Base-by-base conservation (phyloP, 176 grass and related monocot genomes). In the Eleusine coracana region DNA sequence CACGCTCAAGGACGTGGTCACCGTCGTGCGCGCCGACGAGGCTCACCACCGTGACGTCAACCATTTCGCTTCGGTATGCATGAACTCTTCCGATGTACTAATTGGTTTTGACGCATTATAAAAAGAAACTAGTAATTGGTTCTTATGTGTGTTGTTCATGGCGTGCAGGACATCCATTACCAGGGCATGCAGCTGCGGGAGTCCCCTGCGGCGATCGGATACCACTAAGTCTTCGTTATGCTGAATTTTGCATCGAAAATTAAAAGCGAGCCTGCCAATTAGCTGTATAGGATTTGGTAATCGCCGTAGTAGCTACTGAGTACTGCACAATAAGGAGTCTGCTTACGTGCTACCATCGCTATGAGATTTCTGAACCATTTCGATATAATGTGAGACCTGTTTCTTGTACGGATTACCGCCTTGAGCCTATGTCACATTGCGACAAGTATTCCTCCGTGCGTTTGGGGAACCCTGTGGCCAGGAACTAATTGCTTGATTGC, bases 21-120 rank as follows among this genome's bases (percentile, higher is more conserved):
- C 46, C 3, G 89, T 91, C 17, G 66, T 94, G 44, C 92, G 92
- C 29, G 89, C 92, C 15, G 92, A 94, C 68, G 92, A 94, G 84
- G 92, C 92, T 31, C 92, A 94, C 77, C 92, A 94, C 76, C 92
- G 92, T 14, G 89, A 94, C 55, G 84, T 94, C 77, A 94, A 91
- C 67, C 92, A 94, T 89, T 94, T 91, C n/a, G 89, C 89, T 18
- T 94, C 92, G 73, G 86, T 94, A 89, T 25, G 25, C 25, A 25
- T 1, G 52, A 4, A 21, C 1, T 6, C 46, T 59, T 46, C 21
- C 65, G 34, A 5, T 59, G 37, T 21, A 34, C 31, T 34, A 34
- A 34, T 34, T 34, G 31, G 31, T 34, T 34, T 34, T 34, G 31
- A 34, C 31, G 31, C 31, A 34, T 34, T 34, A 34, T 34, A 34